phyloP scores from a whole-genome alignment of 78 protist species.

The Dictyostelium firmibasis region DNA sequence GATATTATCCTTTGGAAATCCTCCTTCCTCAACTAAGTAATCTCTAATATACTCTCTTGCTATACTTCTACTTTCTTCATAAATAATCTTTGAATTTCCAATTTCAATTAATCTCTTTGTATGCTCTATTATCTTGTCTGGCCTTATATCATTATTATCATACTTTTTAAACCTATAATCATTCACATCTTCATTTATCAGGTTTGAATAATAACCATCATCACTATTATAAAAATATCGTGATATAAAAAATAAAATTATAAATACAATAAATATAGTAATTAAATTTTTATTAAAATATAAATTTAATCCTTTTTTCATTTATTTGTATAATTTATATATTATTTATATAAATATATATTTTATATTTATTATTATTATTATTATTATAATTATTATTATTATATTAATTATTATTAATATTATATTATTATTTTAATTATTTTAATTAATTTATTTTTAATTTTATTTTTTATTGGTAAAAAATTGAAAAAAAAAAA shows the following conservation, averaged over 20 bases:
- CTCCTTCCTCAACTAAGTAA: neutral
- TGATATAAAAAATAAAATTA: neutral
- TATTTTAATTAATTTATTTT: neutral
- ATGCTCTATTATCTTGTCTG: constrained; percentile 3
- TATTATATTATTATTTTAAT: neutral
- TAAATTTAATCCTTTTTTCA: neutral
- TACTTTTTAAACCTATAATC: neutral
- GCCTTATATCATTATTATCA: neutral
- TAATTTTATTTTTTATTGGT: neutral
- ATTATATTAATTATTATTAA: neutral
- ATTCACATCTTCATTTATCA: neutral
- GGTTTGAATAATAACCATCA: neutral
- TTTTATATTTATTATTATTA: neutral
- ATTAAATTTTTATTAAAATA: neutral
- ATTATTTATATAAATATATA: too few species aligned
- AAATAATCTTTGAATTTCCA: constrained; percentile 56
- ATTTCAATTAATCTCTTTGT: constrained; percentile 34
- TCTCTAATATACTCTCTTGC: constrained; percentile 58
- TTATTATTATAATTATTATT: too few species aligned
- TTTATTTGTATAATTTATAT: neutral
- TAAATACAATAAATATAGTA: neutral
- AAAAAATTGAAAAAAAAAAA: neutral
- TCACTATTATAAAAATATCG: neutral
- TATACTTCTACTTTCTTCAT: constrained; percentile 53
- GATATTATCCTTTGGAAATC: constrained; percentile 28